Evolutionary conservation across 2,329 filamentous ascomycete genomes (phyloP), one percentile per base, ranked within the genome.

Genomic region (Alternaria brassicicola): DNA sequence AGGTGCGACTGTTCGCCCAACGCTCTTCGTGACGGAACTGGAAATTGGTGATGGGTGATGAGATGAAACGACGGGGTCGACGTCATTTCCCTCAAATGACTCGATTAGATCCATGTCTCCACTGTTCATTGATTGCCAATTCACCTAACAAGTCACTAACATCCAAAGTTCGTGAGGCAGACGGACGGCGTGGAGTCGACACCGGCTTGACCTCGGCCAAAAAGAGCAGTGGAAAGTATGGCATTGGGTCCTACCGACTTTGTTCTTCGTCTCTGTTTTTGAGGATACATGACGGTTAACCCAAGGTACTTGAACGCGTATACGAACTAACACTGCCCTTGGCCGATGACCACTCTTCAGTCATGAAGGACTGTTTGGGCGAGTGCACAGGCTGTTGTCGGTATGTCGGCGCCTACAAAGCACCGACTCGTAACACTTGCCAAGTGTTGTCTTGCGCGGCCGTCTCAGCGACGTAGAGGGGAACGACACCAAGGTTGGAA

Each of bases 381-480:
- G 19, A 47, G 43, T 23, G 43, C 43, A 45, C 25, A 33, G 33
- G 17, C 19, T 30, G 36, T n/a, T 31, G 25, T 63, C 61, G 61
- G 63, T 39, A 28, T 43, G 46, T 65, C 63, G 63, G 63, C 33
- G 39, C 8, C 55, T 53, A 39, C 5, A 3, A 35, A 31, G 2
- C 10, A 31, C 63, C 61, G 61, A 62, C 50, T 33, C 35, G 43
- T 43, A 45, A 52, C 38, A 26, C 28, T 45, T 54, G 49, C 38
- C 33, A 51, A 51, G 48, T 17, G 1, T 23, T 31, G 26, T 19
- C 33, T 51, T 51, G 48, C 48, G 51, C 39, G 43, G 41, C 25
- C 30, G 36, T 26, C 35, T 15, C 36, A 39, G 19, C 25, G n/a
- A 12, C 8, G 10, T 28, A 8, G 26, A 51, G 43, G 13, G n/a